Evolutionary conservation across 2,329 filamentous ascomycete genomes (phyloP), one percentile per base, ranked within the genome.

Genomic region (Pseudopyrenochaeta lycopersici): DNA sequence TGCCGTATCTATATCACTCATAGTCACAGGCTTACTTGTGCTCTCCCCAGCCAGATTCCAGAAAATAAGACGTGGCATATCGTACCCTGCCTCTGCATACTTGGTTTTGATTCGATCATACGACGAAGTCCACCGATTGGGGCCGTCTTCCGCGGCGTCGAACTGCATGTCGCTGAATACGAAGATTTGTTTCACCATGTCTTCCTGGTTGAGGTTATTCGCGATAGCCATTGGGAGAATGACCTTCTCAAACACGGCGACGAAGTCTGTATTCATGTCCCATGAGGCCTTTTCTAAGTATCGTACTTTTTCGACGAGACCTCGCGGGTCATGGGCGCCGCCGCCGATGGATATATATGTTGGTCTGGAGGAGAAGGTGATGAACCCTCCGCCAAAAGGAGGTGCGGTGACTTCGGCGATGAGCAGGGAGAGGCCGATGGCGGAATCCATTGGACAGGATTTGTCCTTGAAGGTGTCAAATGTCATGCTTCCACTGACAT

Each of bases 141-240:
- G 12, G 1, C 5, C n/a, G 7, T 18, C 14, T 12, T 56, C 48
- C 1, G 79, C 79, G 0, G 52, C 0, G 56, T 87, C 69, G 63
- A 88, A 87, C 10, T 87, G 83, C 85, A 87, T 87, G 64, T 86
- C 84, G 39, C 76, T 82, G 62, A 87, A 87, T 30, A 87, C 81
- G 62, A 88, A 86, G 14, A 88, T 66, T 3, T 82, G 81, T 72
- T 85, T 86, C 14, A 87, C 79, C 84, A 88, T 87, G 33, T 87
- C 80, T 48, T 85, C 82, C 33, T 76, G 79, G 57, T 74, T 78
- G 30, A 87, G 62, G 10, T 82, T 77, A 57, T 85, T 77, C 41
- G 76, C 39, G 7, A 81, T 46, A 0, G 85, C 84, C 76, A 84
- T 79, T 2, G 83, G 83, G 0, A 87, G 78, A 41, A 87, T 80